Base-by-base conservation (phyloP, 805 yeast species). In the Candida caryicola region DNA sequence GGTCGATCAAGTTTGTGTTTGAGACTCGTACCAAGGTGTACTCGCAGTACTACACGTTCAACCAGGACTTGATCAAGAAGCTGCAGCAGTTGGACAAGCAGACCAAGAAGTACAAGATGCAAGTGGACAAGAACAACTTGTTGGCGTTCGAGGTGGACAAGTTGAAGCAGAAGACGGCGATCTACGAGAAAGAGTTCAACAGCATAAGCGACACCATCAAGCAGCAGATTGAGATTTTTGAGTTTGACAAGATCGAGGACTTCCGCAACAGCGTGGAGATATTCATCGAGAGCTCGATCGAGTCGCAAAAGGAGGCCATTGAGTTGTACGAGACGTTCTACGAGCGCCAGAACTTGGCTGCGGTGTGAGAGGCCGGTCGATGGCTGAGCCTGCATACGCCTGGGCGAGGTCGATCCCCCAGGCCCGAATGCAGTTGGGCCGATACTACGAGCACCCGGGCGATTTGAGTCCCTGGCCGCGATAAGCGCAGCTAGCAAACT, bases 241-340 rank as follows among this genome's bases (percentile, higher is more conserved):
- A 88, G 55, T 66, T 69, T 31, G 91, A 84, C 40, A 85, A 82
- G 51, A 74, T 87, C 25, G 79, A 76, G 27, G 98, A 90, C 51
- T 88, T 91, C 62, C 77, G 96, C 55, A 85, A 85, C 52, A 77
- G 89, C 45, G 85, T 91, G 36, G 99, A 93, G 61, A 82, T 91
- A 9, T 90, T 81, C 52, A 75, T 95, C 56, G 98, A 93, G 60
- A 79, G 93, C 36, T 77, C 93, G 17, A 85, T 90, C 38, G 99
- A 93, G 62, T 74, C 89, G 23, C 99, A 93, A 62, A 93, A 93
- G 64, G 96, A 89, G 58, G 80, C 84, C 23, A 85, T 85, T 42
- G 95, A 85, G 55, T 59, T 82, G n/a, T 85, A 91, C 87, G 93
- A 85, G 58, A 80, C 89, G 0, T 93, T 91, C 55, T 89, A 88